A percentile compares a stretch with the other conserved stretches of the same genome.
These are phyloP conservation scores for Dictyostelium capitatum DNA, from an alignment of 78 protist genomes.

Conservation along the genomic window DNA sequence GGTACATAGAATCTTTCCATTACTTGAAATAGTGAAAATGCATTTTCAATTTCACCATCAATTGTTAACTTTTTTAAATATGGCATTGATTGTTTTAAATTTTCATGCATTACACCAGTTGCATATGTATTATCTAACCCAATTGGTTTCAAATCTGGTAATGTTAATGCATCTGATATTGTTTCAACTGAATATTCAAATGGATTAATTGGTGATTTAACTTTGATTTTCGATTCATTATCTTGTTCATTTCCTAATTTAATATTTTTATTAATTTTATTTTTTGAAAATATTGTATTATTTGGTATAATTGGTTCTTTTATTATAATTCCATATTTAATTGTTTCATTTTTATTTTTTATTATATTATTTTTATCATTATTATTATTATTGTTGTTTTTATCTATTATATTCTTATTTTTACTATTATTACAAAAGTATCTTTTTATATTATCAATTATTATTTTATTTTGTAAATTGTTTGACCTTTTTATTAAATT, in stretches of 20 bases:
- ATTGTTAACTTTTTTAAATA: neutral
- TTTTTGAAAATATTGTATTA: neutral
- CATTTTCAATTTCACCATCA: neutral
- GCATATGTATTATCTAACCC: conserved; percentile 42
- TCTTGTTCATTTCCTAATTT: neutral
- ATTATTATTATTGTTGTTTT: neutral
- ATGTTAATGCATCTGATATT: conserved; percentile 53
- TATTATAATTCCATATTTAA: conserved; percentile 4
- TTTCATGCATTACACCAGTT: conserved; percentile 52
- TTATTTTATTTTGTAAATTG: neutral
- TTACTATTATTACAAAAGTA: neutral
- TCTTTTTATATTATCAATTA: neutral
- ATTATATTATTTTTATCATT: neutral
- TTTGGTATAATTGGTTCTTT: conserved; percentile 20
- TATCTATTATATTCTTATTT: neutral
- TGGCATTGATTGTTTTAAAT: conserved; percentile 50
- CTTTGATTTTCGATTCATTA: neutral
- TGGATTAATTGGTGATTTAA: conserved; percentile 66
- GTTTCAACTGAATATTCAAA: conserved; percentile 57
- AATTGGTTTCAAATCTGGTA: conserved; percentile 42
- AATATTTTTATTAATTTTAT: neutral
- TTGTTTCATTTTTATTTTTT: neutral
- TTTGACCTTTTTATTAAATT: neutral
- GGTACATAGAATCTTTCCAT: conserved; percentile 80
- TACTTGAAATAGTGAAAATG: conserved; percentile 74